A percentile compares a stretch with the other conserved stretches of the same genome.
Evolutionary conservation across 345 rosid species (phyloP).

Genomic region (Dimocarpus longan): DNA sequence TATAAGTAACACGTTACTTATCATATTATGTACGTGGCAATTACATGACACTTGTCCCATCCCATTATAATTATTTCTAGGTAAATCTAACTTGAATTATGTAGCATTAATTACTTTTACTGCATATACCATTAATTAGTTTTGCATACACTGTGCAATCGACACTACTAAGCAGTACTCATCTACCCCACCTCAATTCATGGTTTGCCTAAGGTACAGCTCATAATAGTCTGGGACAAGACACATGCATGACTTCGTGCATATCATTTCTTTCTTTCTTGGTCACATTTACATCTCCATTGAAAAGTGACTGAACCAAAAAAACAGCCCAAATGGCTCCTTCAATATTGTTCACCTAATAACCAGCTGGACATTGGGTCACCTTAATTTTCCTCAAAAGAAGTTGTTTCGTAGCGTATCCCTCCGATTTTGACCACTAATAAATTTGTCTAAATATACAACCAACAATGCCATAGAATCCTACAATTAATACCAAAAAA

Average conservation of each 20-base stretch:
- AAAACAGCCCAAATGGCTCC: not conserved
- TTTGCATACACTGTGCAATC: no score
- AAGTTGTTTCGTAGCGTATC: no score
- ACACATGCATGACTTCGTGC: not conserved
- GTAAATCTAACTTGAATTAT: no score
- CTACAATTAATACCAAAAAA: not conserved
- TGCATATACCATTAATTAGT: no score
- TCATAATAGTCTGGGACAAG: not conserved
- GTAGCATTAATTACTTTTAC: no score
- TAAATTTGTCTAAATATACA: not conserved
- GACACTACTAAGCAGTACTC: no score
- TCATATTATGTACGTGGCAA: no score
- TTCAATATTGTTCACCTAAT: conserved; percentile 8
- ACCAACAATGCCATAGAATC: not conserved
- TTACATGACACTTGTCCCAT: no score
- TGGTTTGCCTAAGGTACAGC: no score
- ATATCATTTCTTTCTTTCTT: not conserved
- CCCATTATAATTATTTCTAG: no score
- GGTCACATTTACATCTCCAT: not conserved
- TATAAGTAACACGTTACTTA: no score
- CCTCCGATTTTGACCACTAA: not conserved
- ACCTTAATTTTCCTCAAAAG: not conserved
- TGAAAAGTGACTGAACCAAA: not conserved
- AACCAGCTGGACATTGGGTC: not conserved
- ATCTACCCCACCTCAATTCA: no score